Conservation (phyloP, 2,329 filamentous ascomycete genomes). For the Pseudogymnoascus sp. region DNA sequence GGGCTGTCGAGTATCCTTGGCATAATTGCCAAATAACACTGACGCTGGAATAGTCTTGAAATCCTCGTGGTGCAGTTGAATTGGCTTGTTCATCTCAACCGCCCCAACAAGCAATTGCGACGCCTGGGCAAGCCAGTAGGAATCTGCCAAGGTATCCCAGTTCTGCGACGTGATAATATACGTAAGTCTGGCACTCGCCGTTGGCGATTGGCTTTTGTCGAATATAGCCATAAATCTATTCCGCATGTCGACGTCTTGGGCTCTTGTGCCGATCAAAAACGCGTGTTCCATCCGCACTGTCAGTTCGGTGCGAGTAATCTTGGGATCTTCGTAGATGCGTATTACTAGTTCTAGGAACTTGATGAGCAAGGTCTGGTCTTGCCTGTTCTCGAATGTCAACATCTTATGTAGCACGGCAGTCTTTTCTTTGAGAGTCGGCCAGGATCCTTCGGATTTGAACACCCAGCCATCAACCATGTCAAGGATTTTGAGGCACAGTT, state of each 20-base stretch:
- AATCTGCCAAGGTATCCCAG: constrained; percentile 91
- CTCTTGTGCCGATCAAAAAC: constrained; percentile 89
- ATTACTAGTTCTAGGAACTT: constrained; percentile 96
- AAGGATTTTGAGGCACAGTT: constrained; percentile 84
- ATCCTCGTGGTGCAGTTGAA: constrained; percentile 75
- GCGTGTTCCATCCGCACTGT: constrained; percentile 97
- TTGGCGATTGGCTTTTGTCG: constrained; percentile 87
- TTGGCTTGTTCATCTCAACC: constrained; percentile 72
- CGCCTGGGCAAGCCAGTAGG: constrained; percentile 94
- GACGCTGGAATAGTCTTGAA: constrained; percentile 71
- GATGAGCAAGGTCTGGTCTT: constrained; percentile 75
- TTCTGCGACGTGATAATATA: constrained; percentile 91
- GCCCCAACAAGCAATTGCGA: constrained; percentile 88
- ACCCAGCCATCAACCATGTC: constrained; percentile 94
- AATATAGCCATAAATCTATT: constrained; percentile 96
- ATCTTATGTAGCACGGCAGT: constrained; percentile 99
- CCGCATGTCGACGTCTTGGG: constrained; percentile 91
- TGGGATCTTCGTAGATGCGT: constrained; percentile 94
- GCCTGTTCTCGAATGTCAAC: constrained; percentile 83
- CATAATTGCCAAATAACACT: constrained; percentile 63
- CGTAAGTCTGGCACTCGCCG: constrained; percentile 76
- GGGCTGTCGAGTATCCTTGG: constrained; percentile 56
- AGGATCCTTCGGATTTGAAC: constrained; percentile 88
- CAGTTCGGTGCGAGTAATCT: constrained; percentile 88
- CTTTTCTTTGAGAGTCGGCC: constrained; percentile 97